These are phyloP conservation scores for Rosa lucieae DNA, from an alignment of 306 rosid genomes.

Conservation along the genomic window DNA sequence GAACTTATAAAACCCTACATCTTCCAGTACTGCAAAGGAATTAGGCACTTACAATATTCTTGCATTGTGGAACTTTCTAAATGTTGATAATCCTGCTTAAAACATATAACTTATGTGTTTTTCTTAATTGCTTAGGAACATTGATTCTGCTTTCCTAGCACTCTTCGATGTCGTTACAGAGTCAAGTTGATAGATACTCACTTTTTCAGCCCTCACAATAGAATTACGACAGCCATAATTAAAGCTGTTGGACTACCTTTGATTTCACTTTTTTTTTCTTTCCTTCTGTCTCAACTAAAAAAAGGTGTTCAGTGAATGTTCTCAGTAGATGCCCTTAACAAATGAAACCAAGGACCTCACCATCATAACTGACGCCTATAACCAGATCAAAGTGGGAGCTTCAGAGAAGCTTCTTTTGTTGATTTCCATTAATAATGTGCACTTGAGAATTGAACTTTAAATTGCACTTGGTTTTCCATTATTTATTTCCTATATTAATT, in stretches of 20 bases:
- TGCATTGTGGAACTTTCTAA: neutral
- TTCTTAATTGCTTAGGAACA: neutral
- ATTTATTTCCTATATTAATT: conserved; percentile 17
- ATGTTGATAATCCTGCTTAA: neutral
- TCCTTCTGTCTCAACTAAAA: neutral
- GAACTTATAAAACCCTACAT: neutral
- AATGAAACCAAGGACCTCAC: neutral
- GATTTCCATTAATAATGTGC: neutral
- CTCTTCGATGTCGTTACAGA: neutral
- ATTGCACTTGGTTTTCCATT: conserved; percentile 4
- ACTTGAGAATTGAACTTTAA: neutral
- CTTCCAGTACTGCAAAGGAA: neutral
- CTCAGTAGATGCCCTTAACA: neutral
- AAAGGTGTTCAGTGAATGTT: neutral
- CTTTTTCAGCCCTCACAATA: neutral
- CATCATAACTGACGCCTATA: neutral
- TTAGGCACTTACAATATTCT: conserved; percentile 4
- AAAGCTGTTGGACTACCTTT: neutral
- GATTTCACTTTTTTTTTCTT: neutral
- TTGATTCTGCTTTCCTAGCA: neutral
- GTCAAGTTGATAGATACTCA: neutral
- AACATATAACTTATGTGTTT: neutral
- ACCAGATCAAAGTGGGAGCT: neutral
- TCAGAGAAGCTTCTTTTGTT: neutral
- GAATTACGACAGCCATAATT: neutral